Evolutionary conservation across 2,329 filamentous ascomycete genomes (phyloP).

Genomic region (Knoxdaviesia proteae): DNA sequence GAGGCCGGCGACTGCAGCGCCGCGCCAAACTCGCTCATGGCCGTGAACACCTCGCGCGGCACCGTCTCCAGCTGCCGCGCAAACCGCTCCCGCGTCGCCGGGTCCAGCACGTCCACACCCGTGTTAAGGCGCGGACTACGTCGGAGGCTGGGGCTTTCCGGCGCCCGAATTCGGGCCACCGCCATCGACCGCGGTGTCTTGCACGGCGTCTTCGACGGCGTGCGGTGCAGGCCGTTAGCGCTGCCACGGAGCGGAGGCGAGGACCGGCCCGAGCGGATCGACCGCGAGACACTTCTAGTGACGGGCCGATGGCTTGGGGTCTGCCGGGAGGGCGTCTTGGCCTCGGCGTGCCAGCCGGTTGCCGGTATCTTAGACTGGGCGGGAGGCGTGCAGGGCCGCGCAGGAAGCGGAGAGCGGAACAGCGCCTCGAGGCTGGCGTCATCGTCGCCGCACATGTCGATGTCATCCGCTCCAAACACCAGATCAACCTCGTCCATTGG

Average conservation of each 20-base stretch:
- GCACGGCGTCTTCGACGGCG: constrained; percentile 25
- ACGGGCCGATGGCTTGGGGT: constrained; percentile 39
- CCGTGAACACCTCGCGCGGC: not conserved
- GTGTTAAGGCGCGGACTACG: constrained; percentile 19
- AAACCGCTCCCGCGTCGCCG: too few species aligned
- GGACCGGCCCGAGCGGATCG: constrained; percentile 25
- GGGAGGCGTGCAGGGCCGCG: constrained; percentile 29
- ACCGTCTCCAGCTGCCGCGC: too few species aligned
- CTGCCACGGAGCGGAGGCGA: constrained; percentile 21
- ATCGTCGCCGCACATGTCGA: constrained; percentile 27
- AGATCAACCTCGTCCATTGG: constrained; percentile 15
- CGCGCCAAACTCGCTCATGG: constrained; percentile 4
- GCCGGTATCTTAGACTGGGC: constrained; percentile 19
- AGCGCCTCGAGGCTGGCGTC: constrained; percentile 32
- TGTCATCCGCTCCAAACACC: constrained; percentile 6
- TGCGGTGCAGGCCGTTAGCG: constrained; percentile 20
- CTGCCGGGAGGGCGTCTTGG: constrained; percentile 43
- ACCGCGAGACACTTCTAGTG: constrained; percentile 38
- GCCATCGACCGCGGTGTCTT: constrained; percentile 6
- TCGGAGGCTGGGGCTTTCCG: constrained; percentile 15
- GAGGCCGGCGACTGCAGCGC: not conserved
- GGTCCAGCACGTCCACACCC: not conserved
- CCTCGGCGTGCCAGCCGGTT: constrained; percentile 21
- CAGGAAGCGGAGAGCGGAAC: constrained; percentile 36
- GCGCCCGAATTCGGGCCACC: constrained; percentile 6